Evolutionary conservation across 2,329 filamentous ascomycete genomes (phyloP).

Genomic region (Pestalotiopsis sp.): DNA sequence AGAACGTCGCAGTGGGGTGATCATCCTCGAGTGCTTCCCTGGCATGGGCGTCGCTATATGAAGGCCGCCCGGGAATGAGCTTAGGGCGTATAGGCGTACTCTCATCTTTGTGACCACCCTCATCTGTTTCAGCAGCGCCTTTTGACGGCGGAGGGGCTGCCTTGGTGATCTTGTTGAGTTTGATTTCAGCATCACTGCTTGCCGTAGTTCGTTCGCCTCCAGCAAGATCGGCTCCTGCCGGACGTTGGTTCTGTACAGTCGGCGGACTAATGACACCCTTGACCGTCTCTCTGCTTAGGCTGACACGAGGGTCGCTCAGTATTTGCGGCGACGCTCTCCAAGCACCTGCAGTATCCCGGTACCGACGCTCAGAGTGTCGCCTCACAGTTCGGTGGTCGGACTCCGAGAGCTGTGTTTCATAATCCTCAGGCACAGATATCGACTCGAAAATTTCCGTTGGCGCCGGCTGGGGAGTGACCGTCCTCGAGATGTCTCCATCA

Average conservation of each 20-base stretch:
- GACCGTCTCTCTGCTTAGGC: slow-evolving; percentile 43
- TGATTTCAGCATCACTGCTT: slow-evolving; percentile 44
- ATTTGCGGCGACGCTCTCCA: slow-evolving; percentile 42
- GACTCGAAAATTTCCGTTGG: slow-evolving; percentile 34
- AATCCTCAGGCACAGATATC: slow-evolving; percentile 32
- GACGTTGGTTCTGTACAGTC: slow-evolving; percentile 14
- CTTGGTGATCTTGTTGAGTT: slow-evolving; percentile 44
- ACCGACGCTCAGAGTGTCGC: slow-evolving; percentile 40
- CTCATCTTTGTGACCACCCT: background rate
- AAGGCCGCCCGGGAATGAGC: slow-evolving; percentile 33
- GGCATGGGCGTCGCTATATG: slow-evolving; percentile 34
- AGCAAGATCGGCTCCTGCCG: slow-evolving; percentile 25
- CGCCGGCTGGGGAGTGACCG: slow-evolving; percentile 29
- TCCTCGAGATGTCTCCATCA: slow-evolving; percentile 29
- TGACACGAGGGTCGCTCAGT: slow-evolving; percentile 43
- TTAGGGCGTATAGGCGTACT: slow-evolving; percentile 27
- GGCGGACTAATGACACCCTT: slow-evolving; percentile 35
- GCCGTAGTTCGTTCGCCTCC: slow-evolving; percentile 33
- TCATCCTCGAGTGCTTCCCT: slow-evolving; percentile 28
- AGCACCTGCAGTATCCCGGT: slow-evolving; percentile 46
- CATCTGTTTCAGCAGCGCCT: slow-evolving; percentile 22
- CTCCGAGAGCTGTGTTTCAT: slow-evolving; percentile 29
- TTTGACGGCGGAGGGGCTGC: slow-evolving; percentile 35
- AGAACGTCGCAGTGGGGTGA: slow-evolving; percentile 32
- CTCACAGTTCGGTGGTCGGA: slow-evolving; percentile 44